Base-by-base conservation (phyloP, 768 basidiomycete species). In the Phanerochaete sordida region DNA sequence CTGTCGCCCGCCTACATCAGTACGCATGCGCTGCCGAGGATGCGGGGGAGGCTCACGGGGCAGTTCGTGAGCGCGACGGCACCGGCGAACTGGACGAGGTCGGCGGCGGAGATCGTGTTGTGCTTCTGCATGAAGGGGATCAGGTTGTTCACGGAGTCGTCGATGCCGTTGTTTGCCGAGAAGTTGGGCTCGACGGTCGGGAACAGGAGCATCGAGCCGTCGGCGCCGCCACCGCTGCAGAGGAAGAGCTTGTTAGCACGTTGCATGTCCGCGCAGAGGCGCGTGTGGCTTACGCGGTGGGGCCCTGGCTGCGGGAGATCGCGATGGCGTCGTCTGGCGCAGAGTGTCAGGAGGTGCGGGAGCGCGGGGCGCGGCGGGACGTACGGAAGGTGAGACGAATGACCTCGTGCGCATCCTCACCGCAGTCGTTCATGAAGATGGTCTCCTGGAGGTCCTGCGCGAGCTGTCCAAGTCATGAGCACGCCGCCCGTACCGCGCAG, bases 141-240 rank as follows among this genome's bases (percentile, higher is more conserved):
- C 43, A 66, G 58, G 50, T 57, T 59, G 27, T 65, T 64, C 21
- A 70, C 66, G 37, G 47, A 63, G 44, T 70, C 69, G 55, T 62
- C 64, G 52, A 69, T 69, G 30, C 69, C 69, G 33, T 59, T 54
- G 62, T 70, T 70, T 7, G 69, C 69, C 1, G 26, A 43, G 64
- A 70, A 70, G 46, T 59, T 60, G 13, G 66, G 60, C 62, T 70
- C 69, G 13, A 62, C 59, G 35, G 53, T 56, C 15, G 60, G 52
- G 65, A 69, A 68, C 28, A 66, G 48, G 43, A 70, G 50, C 58
- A 66, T 66, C 15, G 60, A 63, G 51, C 75, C 64, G 54, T 70
- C 69, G 27, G 69, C 69, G 21, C 69, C 69, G 30, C 64, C 66
- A 28, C 69, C 69, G 45, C 62, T 65, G 72, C 9, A 8, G 9